Base-by-base conservation (phyloP, 208 protist genomes). In the Strigomonas culicis region DNA sequence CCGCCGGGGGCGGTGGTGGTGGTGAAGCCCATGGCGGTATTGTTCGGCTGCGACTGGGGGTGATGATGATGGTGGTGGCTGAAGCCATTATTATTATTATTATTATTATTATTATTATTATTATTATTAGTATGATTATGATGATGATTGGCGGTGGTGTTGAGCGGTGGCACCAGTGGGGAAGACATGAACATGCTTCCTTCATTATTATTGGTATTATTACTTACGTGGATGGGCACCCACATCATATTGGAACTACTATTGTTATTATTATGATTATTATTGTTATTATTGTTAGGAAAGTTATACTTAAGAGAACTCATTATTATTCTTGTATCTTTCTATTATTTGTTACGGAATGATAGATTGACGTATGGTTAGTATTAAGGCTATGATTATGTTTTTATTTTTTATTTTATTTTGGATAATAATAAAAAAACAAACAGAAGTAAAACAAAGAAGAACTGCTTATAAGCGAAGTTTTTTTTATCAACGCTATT, bases 291-390 rank as follows among this genome's bases (percentile, higher is more conserved):
- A n/a, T 28, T 63, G 44, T 22, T 28, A n/a, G 31, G 25, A 28
- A 52, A 52, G 47, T 8, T 52, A n/a, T n/a, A 24, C 11, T 3
- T 8, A n/a, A 19, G 27, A 7, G 10, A 30, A 21, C 25, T 8
- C 44, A 21, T 55, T 55, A 55, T 55, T 55, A 55, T 55, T 55
- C 17, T 55, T 55, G 27, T 55, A 47, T 47, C 13, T 47, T 44
- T 4, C 31, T 44, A 8, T 4, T 3, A 7, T 4, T 61, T 3
- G 41, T 39, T 8, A 4, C 31, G 22, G n/a, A 17, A 19, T 25
- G n/a, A 3, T 36, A 61, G 56, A 50, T 8, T 44, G 56, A 22
- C 22, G 8, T 6, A 43, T 53, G 7, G 49, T 53, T 53, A 19
- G n/a, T 11, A 19, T 6, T 19, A 19, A 4, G 6, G 49, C 10